Base-by-base conservation (phyloP, 1,284 basidiomycete species). In the Heliocybe sulcata region DNA sequence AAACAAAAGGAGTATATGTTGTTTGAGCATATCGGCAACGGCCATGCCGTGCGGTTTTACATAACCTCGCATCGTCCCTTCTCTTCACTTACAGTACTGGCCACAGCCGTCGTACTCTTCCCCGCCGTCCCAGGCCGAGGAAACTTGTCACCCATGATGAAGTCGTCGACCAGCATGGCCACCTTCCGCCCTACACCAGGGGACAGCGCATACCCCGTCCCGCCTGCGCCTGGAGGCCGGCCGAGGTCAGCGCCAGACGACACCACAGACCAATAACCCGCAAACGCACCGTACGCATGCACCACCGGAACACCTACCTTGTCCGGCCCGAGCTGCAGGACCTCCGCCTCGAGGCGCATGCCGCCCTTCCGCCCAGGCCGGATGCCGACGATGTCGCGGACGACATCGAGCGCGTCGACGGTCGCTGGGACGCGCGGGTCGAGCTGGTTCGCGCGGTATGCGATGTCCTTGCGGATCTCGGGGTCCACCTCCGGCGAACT, bases 1-100 rank as follows among this genome's bases (percentile, higher is more conserved):
- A n/a, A n/a, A n/a, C n/a, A n/a, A n/a, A n/a, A n/a, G n/a, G n/a
- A n/a, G n/a, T n/a, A n/a, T n/a, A n/a, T n/a, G n/a, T n/a, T n/a
- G n/a, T n/a, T n/a, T 80, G 60, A 19, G 79, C 70, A 77, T 78
- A 51, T 33, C 3, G 14, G 35, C 25, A 1, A 47, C 23, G 3
- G 9, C 22, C 9, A 10, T 6, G 22, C 11, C 26, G 35, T 16
- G 35, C n/a, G 49, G 33, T 25, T 27, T 14, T 50, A 10, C n/a
- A 31, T 31, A 31, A 31, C 29, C 6, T 12, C 12, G 12, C 29
- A 31, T 31, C 29, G 4, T 31, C 29, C 29, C 29, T 31, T 31
- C 29, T 31, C 29, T 31, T 31, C 29, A 31, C 12, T 31, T 12
- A 4, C 29, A 31, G 29, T 12, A 31, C 29, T n/a, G n/a, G n/a